A percentile compares a stretch with the other conserved stretches of the same genome.
phyloP scores from a whole-genome alignment of 2,329 filamentous ascomycete species.

The Pseudogymnoascus sp. region DNA sequence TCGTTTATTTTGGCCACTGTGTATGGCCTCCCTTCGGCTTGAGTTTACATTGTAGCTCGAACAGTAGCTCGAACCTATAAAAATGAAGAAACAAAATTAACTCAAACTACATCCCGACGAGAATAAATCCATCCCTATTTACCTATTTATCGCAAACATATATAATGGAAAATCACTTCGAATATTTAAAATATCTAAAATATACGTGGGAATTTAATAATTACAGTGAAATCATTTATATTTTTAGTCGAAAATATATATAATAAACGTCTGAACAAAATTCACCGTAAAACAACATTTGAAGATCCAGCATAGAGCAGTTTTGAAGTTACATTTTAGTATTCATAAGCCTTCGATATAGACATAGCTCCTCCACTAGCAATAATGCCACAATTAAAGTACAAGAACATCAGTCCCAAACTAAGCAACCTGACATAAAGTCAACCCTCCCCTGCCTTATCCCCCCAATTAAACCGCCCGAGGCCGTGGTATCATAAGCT shows the following conservation, averaged over 20 bases:
- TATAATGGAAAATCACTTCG: background rate
- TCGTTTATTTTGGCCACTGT: background rate
- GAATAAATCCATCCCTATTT: background rate
- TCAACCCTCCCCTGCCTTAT: background rate
- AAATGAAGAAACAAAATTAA: background rate
- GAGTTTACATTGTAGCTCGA: background rate
- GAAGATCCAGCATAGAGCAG: background rate
- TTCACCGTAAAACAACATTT: background rate
- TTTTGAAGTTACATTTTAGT: background rate
- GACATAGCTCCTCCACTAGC: background rate
- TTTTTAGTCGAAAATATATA: background rate
- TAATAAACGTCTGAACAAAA: background rate
- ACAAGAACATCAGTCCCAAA: background rate
- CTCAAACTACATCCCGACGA: background rate
- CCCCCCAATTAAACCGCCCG: background rate
- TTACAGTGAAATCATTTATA: background rate
- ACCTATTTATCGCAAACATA: background rate
- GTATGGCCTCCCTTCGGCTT: background rate
- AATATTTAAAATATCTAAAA: background rate
- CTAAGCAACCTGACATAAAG: background rate
- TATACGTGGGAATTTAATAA: background rate
- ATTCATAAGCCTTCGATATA: background rate
- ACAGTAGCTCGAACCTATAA: background rate
- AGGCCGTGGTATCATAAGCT: slow-evolving; percentile 8
- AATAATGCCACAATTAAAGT: background rate